Evolutionary conservation across 441 rosid genomes (phyloP).

Genomic region (Pelargonium citronellum): DNA sequence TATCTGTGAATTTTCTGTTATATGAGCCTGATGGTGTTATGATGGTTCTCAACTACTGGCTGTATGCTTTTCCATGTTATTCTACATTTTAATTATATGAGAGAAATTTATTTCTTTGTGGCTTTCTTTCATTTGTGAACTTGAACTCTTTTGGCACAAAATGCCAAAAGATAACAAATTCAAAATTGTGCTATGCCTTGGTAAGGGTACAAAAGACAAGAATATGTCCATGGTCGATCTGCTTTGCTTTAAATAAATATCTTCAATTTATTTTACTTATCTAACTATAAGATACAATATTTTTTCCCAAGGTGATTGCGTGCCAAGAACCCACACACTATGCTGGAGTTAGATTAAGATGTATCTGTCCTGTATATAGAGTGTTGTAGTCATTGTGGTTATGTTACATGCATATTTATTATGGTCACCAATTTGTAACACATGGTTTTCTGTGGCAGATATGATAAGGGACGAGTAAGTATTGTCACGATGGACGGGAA

Average conservation of each 20-base stretch:
- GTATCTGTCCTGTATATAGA: neutral
- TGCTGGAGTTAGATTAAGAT: neutral
- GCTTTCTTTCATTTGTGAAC: too few species aligned
- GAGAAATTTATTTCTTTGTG: too few species aligned
- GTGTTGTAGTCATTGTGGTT: too few species aligned
- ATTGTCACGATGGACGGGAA: conserved; percentile 3
- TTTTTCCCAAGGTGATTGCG: neutral
- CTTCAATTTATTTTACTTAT: neutral
- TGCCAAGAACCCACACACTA: neutral
- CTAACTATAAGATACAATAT: neutral
- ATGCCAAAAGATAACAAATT: neutral
- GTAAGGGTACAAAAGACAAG: neutral
- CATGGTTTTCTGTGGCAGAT: conserved; percentile 5
- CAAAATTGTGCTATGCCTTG: neutral
- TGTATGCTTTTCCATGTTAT: too few species aligned
- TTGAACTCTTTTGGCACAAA: too few species aligned
- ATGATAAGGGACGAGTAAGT: conserved; percentile 3
- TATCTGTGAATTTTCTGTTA: too few species aligned
- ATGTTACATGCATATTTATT: neutral
- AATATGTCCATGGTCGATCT: neutral
- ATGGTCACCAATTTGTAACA: neutral
- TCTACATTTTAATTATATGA: too few species aligned
- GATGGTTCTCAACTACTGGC: too few species aligned
- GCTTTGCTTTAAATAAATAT: neutral
- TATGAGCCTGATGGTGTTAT: too few species aligned